phyloP scores from a whole-genome alignment of 2,329 filamentous ascomycete species.

The Chrysoporthe deuterocubensis region DNA sequence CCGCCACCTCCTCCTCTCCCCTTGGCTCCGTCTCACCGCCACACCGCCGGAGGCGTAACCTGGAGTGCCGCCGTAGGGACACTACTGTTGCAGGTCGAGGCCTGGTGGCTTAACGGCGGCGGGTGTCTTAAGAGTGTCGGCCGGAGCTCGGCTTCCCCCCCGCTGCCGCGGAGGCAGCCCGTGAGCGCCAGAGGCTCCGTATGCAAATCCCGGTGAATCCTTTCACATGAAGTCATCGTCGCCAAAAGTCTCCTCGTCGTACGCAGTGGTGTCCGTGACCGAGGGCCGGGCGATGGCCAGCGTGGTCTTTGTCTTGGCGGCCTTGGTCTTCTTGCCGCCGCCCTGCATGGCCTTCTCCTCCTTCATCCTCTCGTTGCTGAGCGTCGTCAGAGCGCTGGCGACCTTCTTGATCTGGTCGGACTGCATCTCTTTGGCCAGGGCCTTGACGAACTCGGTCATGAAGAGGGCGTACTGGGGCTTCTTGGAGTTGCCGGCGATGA shows the following conservation, averaged over 20 bases:
- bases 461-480: slow-evolving; percentile 91
- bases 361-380: slow-evolving; percentile 97
- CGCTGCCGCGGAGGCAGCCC: neutral
- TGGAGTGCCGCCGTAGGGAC: neutral
- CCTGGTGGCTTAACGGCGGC: neutral
- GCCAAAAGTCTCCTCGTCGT: slow-evolving; percentile 80
- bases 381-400: slow-evolving; percentile 81
- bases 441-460: slow-evolving; percentile 87
- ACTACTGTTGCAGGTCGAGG: neutral
- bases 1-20: neutral
- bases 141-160: neutral
- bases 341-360: slow-evolving; percentile 96
- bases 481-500: slow-evolving; percentile 75
- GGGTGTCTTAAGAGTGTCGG: neutral
- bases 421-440: slow-evolving; percentile 82
- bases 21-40: neutral
- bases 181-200: neutral
- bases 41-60: neutral
- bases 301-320: slow-evolving; percentile 90
- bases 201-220: neutral
- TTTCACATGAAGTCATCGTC: slow-evolving; percentile 56
- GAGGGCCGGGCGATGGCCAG: slow-evolving; percentile 67
- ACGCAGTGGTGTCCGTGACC: slow-evolving; percentile 67
- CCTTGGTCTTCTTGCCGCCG: slow-evolving; percentile 95
- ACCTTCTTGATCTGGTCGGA: slow-evolving; percentile 98